phyloP scores from a whole-genome alignment of 345 rosid species.

The Syzygium aqueum region DNA sequence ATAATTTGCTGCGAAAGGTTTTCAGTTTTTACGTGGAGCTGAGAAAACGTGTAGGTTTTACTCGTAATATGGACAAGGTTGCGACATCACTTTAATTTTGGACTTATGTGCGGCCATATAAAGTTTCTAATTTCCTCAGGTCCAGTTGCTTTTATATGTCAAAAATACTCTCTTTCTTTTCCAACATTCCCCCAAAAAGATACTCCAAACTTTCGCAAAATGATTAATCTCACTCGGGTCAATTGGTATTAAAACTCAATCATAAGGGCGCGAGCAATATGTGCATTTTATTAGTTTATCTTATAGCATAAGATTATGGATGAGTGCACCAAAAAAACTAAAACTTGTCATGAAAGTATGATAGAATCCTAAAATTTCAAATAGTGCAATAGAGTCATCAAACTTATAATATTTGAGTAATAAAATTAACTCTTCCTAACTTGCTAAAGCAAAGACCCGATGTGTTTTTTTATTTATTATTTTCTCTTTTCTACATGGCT shows the following conservation, averaged over 20 bases:
- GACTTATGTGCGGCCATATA: background rate
- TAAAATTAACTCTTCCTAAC: fast-evolving
- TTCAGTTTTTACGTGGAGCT: background rate
- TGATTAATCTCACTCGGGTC: background rate
- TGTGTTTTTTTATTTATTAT: background rate
- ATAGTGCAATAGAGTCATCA: background rate
- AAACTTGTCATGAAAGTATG: fast-evolving
- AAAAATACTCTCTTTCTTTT: background rate
- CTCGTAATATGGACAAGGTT: background rate
- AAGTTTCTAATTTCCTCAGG: background rate
- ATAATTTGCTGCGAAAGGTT: background rate
- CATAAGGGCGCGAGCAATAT: background rate
- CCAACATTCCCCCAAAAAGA: background rate
- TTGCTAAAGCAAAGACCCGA: background rate
- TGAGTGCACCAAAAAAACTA: background rate
- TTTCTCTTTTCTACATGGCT: background rate
- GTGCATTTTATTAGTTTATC: background rate
- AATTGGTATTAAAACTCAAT: background rate
- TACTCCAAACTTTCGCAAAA: background rate
- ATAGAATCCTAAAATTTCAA: background rate
- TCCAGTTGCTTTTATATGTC: background rate
- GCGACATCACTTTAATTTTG: background rate
- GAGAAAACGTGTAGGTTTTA: background rate
- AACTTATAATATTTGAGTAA: background rate
- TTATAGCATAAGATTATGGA: background rate